These are phyloP conservation scores for Rutstroemia sp. DNA, from an alignment of 2,329 filamentous ascomycete species.

Conservation along the genomic window DNA sequence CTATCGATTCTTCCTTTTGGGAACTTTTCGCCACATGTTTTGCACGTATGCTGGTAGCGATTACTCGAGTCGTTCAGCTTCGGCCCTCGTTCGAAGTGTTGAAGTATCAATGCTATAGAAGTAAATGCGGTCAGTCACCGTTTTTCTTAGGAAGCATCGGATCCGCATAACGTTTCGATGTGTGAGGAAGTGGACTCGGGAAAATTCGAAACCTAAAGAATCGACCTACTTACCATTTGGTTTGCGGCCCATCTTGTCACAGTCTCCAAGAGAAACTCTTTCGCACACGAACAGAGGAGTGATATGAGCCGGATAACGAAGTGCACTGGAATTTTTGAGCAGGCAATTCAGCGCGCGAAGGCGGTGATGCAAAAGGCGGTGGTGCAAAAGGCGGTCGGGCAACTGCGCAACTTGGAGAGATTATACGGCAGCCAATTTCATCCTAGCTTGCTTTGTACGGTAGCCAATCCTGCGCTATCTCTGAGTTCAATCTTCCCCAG, in stretches of 20 bases:
- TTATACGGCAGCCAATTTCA: too few relatives aligned
- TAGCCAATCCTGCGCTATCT: too few relatives aligned
- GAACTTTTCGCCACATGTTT: conserved; percentile 79
- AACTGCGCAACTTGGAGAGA: too few relatives aligned
- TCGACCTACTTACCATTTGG: conserved; percentile 19
- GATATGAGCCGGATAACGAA: too few relatives aligned
- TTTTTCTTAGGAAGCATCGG: background rate
- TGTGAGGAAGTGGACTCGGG: background rate
- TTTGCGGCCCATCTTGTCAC: conserved; percentile 19
- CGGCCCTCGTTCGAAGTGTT: conserved; percentile 80
- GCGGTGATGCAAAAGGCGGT: background rate
- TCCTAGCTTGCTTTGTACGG: too few relatives aligned
- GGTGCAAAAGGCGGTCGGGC: background rate
- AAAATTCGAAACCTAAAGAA: conserved; percentile 2
- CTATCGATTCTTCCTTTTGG: conserved; percentile 84
- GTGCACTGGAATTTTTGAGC: background rate
- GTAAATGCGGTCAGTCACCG: conserved; percentile 10
- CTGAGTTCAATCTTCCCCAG: too few relatives aligned
- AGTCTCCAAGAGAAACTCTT: background rate
- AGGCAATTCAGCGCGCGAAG: background rate
- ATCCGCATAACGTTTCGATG: background rate
- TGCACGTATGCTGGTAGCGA: conserved; percentile 86
- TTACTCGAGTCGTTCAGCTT: conserved; percentile 89
- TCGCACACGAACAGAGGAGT: background rate
- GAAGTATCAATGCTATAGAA: conserved; percentile 55